Conservation (phyloP, 345 rosid genomes). For the Heritiera fomes region DNA sequence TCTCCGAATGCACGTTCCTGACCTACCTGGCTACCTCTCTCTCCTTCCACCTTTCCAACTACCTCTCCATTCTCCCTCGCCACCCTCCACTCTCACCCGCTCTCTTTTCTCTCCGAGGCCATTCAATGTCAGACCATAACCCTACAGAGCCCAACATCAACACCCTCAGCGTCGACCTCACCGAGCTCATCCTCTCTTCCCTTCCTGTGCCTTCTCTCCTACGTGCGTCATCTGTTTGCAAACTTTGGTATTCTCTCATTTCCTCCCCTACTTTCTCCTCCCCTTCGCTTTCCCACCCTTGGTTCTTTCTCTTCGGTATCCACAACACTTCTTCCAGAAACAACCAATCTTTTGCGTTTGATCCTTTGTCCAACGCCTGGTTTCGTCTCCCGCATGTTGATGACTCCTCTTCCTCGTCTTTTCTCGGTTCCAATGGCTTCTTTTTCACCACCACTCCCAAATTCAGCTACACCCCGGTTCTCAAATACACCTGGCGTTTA, state of each 20-base stretch:
- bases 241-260: constrained; percentile 58
- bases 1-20: not conserved
- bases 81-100: too few species aligned
- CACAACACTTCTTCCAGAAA: constrained; percentile 77
- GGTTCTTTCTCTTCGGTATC: constrained; percentile 89
- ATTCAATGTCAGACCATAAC: constrained; percentile 37
- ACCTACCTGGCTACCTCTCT: not conserved
- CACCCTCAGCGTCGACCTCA: constrained; percentile 54
- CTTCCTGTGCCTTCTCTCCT: constrained; percentile 77
- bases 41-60: not conserved
- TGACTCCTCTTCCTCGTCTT: constrained; percentile 39
- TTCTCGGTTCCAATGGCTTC: constrained; percentile 58
- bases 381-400: constrained; percentile 52
- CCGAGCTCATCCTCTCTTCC: constrained; percentile 57
- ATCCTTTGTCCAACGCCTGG: constrained; percentile 73
- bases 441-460: constrained; percentile 68
- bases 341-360: constrained; percentile 86
- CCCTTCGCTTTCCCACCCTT: constrained; percentile 40
- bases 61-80: not conserved
- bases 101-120: not conserved
- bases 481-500: constrained; percentile 49
- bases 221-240: constrained; percentile 79
- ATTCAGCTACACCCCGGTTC: constrained; percentile 62
- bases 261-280: constrained; percentile 37
- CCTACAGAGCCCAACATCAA: constrained; percentile 39